Percentiles rank a stretch among this genome's conserved stretches.
Evolutionary conservation across 345 rosid genomes (phyloP).

Genomic region (Salix koriyanagi): DNA sequence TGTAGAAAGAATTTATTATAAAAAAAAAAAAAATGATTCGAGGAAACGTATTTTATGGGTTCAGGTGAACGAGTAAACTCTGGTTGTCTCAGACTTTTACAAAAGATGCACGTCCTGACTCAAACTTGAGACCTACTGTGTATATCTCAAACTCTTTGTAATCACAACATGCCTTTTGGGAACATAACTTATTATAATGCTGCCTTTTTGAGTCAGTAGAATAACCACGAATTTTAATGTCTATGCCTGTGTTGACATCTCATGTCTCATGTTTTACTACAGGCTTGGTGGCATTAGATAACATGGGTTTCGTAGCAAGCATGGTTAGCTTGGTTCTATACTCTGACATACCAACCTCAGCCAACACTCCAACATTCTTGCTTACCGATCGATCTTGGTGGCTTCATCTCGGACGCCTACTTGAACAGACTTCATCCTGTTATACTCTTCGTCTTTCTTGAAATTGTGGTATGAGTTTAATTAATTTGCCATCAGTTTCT

Average conservation of each 20-base stretch:
- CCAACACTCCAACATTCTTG: conserved; percentile 51
- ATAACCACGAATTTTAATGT: no score
- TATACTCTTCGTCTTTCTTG: conserved; percentile 37
- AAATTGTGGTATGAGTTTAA: conserved; percentile 32
- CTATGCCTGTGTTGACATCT: neutral
- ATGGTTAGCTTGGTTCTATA: conserved; percentile 45
- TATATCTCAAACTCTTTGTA: no score
- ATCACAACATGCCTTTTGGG: no score
- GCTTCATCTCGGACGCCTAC: conserved; percentile 55
- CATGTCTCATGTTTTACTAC: neutral
- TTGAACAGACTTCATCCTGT: conserved; percentile 34
- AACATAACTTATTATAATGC: no score
- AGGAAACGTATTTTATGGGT: no score
- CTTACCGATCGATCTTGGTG: conserved; percentile 42
- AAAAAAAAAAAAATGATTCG: no score
- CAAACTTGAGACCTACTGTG: accelerated
- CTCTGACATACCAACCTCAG: conserved; percentile 25
- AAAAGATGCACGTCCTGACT: no score
- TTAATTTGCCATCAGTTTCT: no score
- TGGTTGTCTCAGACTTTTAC: accelerated
- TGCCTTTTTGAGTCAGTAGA: no score
- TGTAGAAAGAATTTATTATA: no score
- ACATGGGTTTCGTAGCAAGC: conserved; percentile 61
- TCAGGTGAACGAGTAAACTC: no score
- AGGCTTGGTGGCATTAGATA: conserved; percentile 40